Conservation (phyloP, 805 yeast species). For the Myxozyma nipponensis region DNA sequence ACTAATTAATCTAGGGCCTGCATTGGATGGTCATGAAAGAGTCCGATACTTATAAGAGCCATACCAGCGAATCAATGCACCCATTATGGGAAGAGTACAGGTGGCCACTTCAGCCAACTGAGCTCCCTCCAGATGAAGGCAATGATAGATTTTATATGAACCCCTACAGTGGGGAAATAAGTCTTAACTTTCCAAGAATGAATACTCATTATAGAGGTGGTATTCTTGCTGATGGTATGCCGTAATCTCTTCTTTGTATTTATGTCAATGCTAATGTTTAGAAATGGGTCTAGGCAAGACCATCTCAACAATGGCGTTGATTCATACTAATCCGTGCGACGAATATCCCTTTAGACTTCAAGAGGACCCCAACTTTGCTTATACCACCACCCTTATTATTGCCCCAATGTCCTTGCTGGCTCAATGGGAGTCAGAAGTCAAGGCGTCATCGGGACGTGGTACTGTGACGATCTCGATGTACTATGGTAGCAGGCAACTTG, state of each 20-base stretch:
- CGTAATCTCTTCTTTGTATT: not conserved
- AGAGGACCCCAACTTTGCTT: constrained; percentile 6
- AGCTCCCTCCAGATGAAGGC: constrained; percentile 15
- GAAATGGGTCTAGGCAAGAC: constrained; percentile 96
- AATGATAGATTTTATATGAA: constrained; percentile 29
- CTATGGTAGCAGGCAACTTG: constrained; percentile 61
- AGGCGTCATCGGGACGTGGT: constrained; percentile 42
- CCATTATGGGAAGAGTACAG: constrained; percentile 79
- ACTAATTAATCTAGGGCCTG: constrained; percentile 77
- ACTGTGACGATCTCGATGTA: constrained; percentile 47
- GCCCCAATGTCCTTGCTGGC: constrained; percentile 88
- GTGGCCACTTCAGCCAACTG: constrained; percentile 58
- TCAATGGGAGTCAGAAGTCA: constrained; percentile 86
- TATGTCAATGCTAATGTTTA: not conserved
- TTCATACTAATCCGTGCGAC: constrained; percentile 53
- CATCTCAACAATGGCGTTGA: constrained; percentile 70
- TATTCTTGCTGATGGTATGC: constrained; percentile 71
- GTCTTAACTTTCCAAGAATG: constrained; percentile 62
- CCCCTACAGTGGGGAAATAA: constrained; percentile 52
- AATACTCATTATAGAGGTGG: constrained; percentile 65
- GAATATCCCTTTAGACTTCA: constrained; percentile 4
- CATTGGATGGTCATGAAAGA: constrained; percentile 37
- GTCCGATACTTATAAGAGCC: constrained; percentile 28
- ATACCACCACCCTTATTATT: constrained; percentile 64
- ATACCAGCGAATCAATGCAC: constrained; percentile 62